These are phyloP conservation scores for Durio zibethinus DNA, from an alignment of 345 rosid species.

Conservation along the genomic window DNA sequence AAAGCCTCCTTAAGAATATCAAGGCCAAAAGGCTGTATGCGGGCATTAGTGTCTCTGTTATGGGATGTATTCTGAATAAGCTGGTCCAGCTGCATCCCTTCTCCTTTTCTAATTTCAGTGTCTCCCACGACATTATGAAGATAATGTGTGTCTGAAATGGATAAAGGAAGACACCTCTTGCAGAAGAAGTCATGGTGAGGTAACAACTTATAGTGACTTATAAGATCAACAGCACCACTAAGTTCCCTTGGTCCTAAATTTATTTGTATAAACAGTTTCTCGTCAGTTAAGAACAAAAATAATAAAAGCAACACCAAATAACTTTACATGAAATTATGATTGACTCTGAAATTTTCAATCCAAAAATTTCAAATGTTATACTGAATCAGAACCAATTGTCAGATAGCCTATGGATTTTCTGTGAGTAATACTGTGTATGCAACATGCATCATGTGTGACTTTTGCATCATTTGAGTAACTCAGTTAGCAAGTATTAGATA, in stretches of 20 bases:
- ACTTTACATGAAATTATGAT: not conserved
- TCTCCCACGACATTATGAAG: slow-evolving; percentile 82
- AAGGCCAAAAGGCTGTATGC: slow-evolving; percentile 69
- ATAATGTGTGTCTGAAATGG: slow-evolving; percentile 72
- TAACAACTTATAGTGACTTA: slow-evolving; percentile 66
- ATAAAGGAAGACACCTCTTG: slow-evolving; percentile 72
- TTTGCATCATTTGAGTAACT: not conserved
- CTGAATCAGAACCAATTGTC: not conserved
- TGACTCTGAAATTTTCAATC: not conserved
- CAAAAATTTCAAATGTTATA: not conserved
- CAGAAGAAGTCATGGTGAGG: slow-evolving; percentile 80
- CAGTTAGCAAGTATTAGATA: not conserved
- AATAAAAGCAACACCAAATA: not conserved
- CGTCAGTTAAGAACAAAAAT: not conserved
- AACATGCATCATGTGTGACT: not conserved
- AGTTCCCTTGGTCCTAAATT: slow-evolving; percentile 68
- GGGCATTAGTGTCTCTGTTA: slow-evolving; percentile 41
- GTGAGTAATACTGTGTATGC: not conserved
- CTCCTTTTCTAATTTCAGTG: slow-evolving; percentile 83
- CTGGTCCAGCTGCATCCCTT: slow-evolving; percentile 86
- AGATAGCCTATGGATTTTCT: not conserved
- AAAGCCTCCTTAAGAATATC: slow-evolving; percentile 71
- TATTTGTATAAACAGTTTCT: slow-evolving; percentile 10
- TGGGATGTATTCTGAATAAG: slow-evolving; percentile 47
- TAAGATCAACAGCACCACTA: slow-evolving; percentile 79